Evolutionary conservation across 805 yeast genomes (phyloP).

Genomic region (Barnettozyma wickerhamii): DNA sequence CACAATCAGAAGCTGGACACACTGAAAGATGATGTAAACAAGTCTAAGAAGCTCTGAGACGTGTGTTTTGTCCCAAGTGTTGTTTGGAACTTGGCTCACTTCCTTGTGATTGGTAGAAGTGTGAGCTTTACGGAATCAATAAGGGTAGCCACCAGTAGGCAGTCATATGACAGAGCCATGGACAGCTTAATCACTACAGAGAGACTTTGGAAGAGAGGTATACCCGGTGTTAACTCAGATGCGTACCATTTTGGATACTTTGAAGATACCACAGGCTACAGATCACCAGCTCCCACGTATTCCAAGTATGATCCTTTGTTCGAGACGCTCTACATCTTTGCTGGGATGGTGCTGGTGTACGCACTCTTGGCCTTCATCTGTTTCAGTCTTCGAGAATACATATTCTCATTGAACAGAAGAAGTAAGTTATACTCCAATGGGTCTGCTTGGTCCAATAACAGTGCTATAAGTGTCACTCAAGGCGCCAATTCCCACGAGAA

Average conservation of each 20-base stretch:
- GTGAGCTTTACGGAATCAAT: too few relatives aligned
- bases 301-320: constrained; percentile 20
- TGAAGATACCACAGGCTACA: constrained; percentile 21
- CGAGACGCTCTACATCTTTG: constrained; percentile 25
- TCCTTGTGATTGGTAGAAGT: too few relatives aligned
- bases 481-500: constrained; percentile 1
- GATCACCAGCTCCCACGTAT: constrained; percentile 8
- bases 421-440: constrained; percentile 17
- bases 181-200: not conserved
- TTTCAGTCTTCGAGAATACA: constrained; percentile 28
- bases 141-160: too few relatives aligned
- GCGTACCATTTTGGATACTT: constrained; percentile 26
- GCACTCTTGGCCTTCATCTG: constrained; percentile 17
- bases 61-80: too few relatives aligned
- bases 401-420: constrained; percentile 16
- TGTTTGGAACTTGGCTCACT: too few relatives aligned
- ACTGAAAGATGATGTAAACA: too few relatives aligned
- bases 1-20: too few relatives aligned
- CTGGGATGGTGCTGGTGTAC: constrained; percentile 15
- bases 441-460: constrained; percentile 18
- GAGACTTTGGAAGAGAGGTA: constrained; percentile 12
- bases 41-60: too few relatives aligned
- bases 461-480: constrained; percentile 6
- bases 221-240: constrained; percentile 27
- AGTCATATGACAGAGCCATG: not conserved